These are phyloP conservation scores for Nicotiana sylvestris DNA, from an alignment of 257 asterid species.

Conservation along the genomic window DNA sequence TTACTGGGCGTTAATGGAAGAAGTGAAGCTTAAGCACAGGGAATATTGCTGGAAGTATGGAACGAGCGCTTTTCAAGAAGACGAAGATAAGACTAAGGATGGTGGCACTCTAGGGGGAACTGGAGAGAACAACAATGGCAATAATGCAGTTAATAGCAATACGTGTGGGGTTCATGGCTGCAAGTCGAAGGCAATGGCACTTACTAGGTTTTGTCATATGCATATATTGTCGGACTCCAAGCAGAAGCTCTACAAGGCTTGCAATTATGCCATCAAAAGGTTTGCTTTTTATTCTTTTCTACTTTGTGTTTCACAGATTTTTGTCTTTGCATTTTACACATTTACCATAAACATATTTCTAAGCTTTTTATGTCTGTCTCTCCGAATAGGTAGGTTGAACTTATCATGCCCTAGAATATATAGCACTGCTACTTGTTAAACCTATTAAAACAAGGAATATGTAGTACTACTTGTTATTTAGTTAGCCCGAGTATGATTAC, in stretches of 20 bases:
- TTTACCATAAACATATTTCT: neutral
- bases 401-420: neutral
- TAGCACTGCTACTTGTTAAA: neutral
- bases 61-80: conserved; percentile 62
- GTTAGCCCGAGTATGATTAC: neutral
- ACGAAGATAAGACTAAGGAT: conserved; percentile 37
- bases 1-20: conserved; percentile 90
- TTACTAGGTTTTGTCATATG: conserved; percentile 55
- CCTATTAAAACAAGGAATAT: neutral
- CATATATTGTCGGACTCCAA: conserved; percentile 67
- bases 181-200: conserved; percentile 56
- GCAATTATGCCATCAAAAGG: conserved; percentile 73
- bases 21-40: conserved; percentile 49
- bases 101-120: conserved; percentile 15
- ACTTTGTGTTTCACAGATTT: neutral
- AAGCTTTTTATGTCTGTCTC: neutral
- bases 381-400: neutral
- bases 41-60: conserved; percentile 78
- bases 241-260: conserved; percentile 84
- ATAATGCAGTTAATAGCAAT: neutral
- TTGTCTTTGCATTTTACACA: neutral
- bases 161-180: conserved; percentile 49
- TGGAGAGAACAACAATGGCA: conserved; percentile 15
- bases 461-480: neutral
- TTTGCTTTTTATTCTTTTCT: conserved; percentile 20